Conservation (phyloP, 140 eudicot species). For the Bidens hawaiensis region DNA sequence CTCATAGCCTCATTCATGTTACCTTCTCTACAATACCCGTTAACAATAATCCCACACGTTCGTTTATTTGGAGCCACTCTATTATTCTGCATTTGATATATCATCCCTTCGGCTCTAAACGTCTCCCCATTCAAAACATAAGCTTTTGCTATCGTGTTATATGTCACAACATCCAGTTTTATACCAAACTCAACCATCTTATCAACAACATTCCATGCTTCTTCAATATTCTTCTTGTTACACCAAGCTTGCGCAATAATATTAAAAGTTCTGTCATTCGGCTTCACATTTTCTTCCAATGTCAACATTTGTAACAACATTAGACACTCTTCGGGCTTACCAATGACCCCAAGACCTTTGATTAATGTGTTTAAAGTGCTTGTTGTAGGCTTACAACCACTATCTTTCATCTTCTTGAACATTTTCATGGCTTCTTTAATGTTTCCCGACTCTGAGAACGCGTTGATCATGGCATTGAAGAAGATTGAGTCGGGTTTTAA, state of each 20-base stretch:
- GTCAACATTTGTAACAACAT: conserved; percentile 65
- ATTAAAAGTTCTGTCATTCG: conserved; percentile 86
- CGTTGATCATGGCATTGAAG: conserved; percentile 88
- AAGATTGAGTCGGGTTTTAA: conserved; percentile 84
- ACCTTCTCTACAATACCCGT: conserved; percentile 83
- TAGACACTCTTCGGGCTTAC: conserved; percentile 84
- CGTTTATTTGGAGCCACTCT: conserved; percentile 70
- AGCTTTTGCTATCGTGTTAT: conserved; percentile 77
- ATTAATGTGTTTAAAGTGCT: conserved; percentile 83
- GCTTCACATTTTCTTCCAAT: conserved; percentile 55
- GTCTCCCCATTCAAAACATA: conserved; percentile 76
- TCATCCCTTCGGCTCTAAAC: conserved; percentile 71
- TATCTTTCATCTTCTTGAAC: conserved; percentile 69
- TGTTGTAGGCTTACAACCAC: conserved; percentile 78
- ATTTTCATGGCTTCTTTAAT: conserved; percentile 79
- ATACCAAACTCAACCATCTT: conserved; percentile 70
- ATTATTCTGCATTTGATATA: conserved; percentile 53
- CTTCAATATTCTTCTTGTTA: conserved; percentile 43
- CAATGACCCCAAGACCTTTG: conserved; percentile 77
- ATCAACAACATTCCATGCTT: conserved; percentile 82
- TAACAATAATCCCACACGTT: conserved; percentile 85
- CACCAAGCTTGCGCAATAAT: conserved; percentile 85
- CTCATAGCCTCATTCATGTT: conserved; percentile 81
- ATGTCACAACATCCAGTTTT: conserved; percentile 85
- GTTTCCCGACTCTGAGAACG: conserved; percentile 83